Base-by-base conservation (phyloP, 345 rosid species). In the Balakata baccata region DNA sequence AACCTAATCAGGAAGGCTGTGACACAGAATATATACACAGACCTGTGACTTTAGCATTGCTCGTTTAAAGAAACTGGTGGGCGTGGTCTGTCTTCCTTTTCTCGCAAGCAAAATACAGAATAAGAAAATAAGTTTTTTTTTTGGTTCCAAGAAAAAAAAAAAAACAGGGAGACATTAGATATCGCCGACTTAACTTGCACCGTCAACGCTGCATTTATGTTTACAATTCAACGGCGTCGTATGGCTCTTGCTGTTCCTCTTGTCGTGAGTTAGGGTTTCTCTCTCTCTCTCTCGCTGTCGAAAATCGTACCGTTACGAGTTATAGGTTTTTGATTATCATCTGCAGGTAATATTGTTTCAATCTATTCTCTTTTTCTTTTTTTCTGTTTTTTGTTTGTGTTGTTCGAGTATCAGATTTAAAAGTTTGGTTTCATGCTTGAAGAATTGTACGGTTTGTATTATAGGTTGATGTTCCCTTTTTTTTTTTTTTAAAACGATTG, bases 121-220 rank as follows among this genome's bases (percentile, higher is more conserved):
- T 20, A 38, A 37, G 59, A 56, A 14, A n/a, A n/a, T n/a, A n/a
- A n/a, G 23, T 14, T 11, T 7, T 8, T 60, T 60, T 25, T 4
- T 23, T 57, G 11, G 29, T 8, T 22, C n/a, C n/a, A n/a, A 34
- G 13, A 69, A 53, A 52, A 6, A 70, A 11, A 54, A 38, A 56
- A n/a, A 49, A 38, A 62, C 45, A 12, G 37, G 37, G 46, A 50
- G 14, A 6, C 75, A 18, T 52, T 61, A 1, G 50, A 58, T 38
- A 38, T 70, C 77, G 70, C 77, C 77, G 77, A 52, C 70, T 65
- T 45, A 53, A 5, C 38, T 51, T 29, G 52, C 65, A 56, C 76
- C 64, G 64, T 64, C 77, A 64, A 74, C 77, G 70, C 77, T 14
- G 8, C 11, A 22, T 62, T n/a, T 72, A 50, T 47, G 16, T 62